These are phyloP conservation scores for Didymosphaeria variabile DNA, from an alignment of 2,329 filamentous ascomycete species.

Conservation along the genomic window DNA sequence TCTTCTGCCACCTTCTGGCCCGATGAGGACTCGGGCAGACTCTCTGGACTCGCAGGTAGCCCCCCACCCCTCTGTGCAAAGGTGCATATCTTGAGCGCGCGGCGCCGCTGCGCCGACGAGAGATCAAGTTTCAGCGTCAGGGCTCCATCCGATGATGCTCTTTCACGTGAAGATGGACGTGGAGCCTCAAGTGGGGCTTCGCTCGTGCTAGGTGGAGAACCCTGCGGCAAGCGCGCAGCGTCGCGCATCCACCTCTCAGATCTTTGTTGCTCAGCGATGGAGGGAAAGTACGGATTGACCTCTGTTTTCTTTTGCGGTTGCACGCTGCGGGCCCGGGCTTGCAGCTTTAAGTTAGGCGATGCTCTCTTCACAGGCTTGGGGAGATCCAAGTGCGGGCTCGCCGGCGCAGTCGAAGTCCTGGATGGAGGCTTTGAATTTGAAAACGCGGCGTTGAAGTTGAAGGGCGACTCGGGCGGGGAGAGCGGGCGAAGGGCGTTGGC, in stretches of 20 bases:
- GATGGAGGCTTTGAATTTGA: background rate
- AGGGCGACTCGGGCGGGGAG: slow-evolving; percentile 10
- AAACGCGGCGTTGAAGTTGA: slow-evolving; percentile 7
- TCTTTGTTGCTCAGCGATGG: slow-evolving; percentile 5
- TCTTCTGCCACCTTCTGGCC: background rate
- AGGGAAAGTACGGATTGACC: slow-evolving; percentile 10
- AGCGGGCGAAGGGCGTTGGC: background rate
- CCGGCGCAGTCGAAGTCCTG: background rate
- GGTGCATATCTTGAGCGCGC: background rate
- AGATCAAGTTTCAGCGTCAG: background rate
- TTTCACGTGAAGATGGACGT: background rate
- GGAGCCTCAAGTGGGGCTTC: background rate
- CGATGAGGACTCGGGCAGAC: background rate
- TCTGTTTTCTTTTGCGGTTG: background rate
- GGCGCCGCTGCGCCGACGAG: background rate
- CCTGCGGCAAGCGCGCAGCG: background rate
- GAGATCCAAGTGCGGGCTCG: slow-evolving; percentile 3
- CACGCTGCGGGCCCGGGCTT: background rate
- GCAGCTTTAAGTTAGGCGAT: background rate
- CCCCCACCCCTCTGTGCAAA: background rate
- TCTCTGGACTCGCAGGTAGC: background rate
- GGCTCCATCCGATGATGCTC: background rate
- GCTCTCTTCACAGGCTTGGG: background rate
- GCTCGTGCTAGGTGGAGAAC: background rate
- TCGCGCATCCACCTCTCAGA: slow-evolving; percentile 1